These are phyloP conservation scores for Phlebiopsis gigantea DNA, from an alignment of 768 basidiomycete genomes.

Conservation along the genomic window DNA sequence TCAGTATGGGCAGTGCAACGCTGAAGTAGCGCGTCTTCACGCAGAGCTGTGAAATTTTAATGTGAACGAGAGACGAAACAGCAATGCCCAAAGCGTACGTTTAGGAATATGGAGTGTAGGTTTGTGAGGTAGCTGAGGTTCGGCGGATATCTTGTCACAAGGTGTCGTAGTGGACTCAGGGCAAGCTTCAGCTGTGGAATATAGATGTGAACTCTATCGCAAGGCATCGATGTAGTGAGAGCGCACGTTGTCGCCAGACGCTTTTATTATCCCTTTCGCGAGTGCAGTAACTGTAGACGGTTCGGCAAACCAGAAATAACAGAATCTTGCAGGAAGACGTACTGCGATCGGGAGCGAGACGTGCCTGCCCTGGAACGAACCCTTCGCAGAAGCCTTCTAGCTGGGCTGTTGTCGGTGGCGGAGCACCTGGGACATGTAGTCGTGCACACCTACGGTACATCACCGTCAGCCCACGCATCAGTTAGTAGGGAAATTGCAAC, in stretches of 20 bases:
- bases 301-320: not conserved
- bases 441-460: constrained; percentile 50
- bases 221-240: constrained; percentile 2
- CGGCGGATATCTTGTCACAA: constrained; percentile 60
- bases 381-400: constrained; percentile 53
- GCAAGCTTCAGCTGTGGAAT: constrained; percentile 36
- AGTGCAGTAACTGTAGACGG: constrained; percentile 50
- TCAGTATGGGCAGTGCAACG: constrained; percentile 56
- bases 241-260: constrained; percentile 53
- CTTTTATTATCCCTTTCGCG: constrained; percentile 55
- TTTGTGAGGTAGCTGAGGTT: constrained; percentile 57
- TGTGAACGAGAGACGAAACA: not conserved
- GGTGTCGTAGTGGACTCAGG: constrained; percentile 50
- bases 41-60: constrained; percentile 42
- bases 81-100: constrained; percentile 23
- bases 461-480: not conserved
- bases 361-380: constrained; percentile 62
- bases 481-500: constrained; percentile 20
- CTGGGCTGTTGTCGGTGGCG: constrained; percentile 34
- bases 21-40: constrained; percentile 47
- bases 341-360: constrained; percentile 69
- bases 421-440: constrained; percentile 35
- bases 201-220: constrained; percentile 25
- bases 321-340: constrained; percentile 4
- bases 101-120: constrained; percentile 64